Conservation (phyloP, 2,329 filamentous ascomycete species). For the Penicillium sp. region DNA sequence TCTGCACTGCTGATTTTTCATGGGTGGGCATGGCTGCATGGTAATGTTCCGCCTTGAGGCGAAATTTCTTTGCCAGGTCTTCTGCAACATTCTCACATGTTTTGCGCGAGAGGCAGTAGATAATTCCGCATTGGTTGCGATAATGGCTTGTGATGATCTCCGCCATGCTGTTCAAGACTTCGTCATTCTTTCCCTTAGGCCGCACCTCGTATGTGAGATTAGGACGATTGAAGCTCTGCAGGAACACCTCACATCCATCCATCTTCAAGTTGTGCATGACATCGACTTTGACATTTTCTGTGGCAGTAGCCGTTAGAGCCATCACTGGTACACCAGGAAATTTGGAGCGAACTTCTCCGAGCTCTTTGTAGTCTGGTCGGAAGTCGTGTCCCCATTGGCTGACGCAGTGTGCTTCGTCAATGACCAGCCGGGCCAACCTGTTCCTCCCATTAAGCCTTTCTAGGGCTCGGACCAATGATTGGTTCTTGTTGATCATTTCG, state of each 20-base stretch:
- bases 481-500: constrained; percentile 90
- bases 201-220: constrained; percentile 89
- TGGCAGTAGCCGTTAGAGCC: constrained; percentile 93
- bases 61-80: constrained; percentile 60
- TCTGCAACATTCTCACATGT: constrained; percentile 78
- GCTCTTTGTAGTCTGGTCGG: constrained; percentile 86
- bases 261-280: constrained; percentile 91
- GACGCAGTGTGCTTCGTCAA: constrained; percentile 98
- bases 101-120: constrained; percentile 87
- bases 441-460: constrained; percentile 66
- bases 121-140: constrained; percentile 74
- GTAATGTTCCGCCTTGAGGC: constrained; percentile 78
- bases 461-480: constrained; percentile 66
- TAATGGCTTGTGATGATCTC: constrained; percentile 69
- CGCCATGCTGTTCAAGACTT: constrained; percentile 55
- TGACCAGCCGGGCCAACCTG: constrained; percentile 85
- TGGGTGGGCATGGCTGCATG: constrained; percentile 74
- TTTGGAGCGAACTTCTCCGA: constrained; percentile 71
- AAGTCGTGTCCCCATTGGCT: constrained; percentile 99
- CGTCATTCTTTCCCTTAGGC: constrained; percentile 64
- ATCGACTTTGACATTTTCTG: constrained; percentile 86
- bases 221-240: constrained; percentile 94
- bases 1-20: constrained; percentile 72
- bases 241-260: constrained; percentile 72
- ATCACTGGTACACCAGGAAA: constrained; percentile 85